Conservation (phyloP, 345 rosid genomes). For the Raphanus sativus region DNA sequence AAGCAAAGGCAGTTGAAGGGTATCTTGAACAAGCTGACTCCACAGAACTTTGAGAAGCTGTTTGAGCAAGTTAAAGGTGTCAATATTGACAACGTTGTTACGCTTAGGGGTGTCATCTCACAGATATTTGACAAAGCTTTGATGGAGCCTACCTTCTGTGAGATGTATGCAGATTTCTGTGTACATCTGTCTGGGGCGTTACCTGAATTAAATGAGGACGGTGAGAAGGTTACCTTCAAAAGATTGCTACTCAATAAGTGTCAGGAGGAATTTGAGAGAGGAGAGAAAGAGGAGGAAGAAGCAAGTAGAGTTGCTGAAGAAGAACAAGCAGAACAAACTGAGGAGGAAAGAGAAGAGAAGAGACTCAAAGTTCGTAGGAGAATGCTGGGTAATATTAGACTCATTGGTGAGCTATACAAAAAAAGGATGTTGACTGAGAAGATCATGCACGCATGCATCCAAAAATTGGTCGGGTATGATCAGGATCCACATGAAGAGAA, state of each 20-base stretch:
- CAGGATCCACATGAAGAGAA: slow-evolving; percentile 91
- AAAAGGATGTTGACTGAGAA: slow-evolving; percentile 89
- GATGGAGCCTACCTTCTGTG: slow-evolving; percentile 98
- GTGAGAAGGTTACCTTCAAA: slow-evolving; percentile 78
- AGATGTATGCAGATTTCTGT: slow-evolving; percentile 96
- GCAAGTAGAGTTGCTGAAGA: slow-evolving; percentile 54
- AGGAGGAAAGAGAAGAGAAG: slow-evolving; percentile 83
- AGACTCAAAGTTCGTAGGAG: slow-evolving; percentile 81
- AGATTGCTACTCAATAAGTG: slow-evolving; percentile 90
- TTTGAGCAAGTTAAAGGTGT: slow-evolving; percentile 91
- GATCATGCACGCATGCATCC: slow-evolving; percentile 91
- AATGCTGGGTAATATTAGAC: slow-evolving; percentile 95
- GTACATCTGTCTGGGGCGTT: slow-evolving; percentile 61
- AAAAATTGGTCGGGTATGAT: slow-evolving; percentile 65
- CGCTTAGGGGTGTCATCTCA: slow-evolving; percentile 79
- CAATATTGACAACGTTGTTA: slow-evolving; percentile 70
- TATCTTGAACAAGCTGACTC: slow-evolving; percentile 92
- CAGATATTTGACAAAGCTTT: slow-evolving; percentile 99
- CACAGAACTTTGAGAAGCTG: slow-evolving; percentile 90
- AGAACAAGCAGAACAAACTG: slow-evolving; percentile 61
- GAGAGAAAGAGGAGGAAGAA: slow-evolving; percentile 69
- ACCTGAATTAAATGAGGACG: slow-evolving; percentile 70
- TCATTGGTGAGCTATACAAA: slow-evolving; percentile 95
- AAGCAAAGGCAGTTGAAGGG: slow-evolving; percentile 89
- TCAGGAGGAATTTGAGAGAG: slow-evolving; percentile 96